These are phyloP conservation scores for Ustilago esculenta DNA, from an alignment of 1,284 basidiomycete species.

Conservation along the genomic window DNA sequence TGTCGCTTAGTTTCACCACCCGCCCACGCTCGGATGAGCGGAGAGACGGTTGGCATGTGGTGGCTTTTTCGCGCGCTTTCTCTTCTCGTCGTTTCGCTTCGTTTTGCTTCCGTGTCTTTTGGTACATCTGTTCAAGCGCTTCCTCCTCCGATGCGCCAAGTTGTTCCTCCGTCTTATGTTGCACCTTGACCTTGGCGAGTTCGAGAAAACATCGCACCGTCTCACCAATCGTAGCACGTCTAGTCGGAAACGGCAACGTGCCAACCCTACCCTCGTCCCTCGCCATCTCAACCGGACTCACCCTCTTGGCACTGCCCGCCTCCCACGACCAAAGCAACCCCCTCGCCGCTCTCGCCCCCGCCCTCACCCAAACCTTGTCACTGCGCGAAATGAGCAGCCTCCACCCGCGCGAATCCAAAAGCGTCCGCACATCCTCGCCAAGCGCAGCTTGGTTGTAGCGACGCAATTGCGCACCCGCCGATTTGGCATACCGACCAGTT, in stretches of 20 bases:
- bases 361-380: constrained; percentile 63
- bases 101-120: constrained; percentile 35
- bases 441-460: constrained; percentile 94
- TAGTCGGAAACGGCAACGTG: constrained; percentile 57
- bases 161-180: constrained; percentile 84
- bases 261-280: constrained; percentile 66
- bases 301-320: constrained; percentile 28
- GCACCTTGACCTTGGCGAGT: constrained; percentile 83
- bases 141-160: constrained; percentile 72
- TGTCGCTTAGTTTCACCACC: constrained; percentile 40
- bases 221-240: constrained; percentile 84
- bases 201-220: constrained; percentile 86
- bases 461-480: constrained; percentile 91
- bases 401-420: constrained; percentile 55
- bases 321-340: constrained; percentile 65
- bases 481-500: constrained; percentile 86
- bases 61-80: constrained; percentile 33
- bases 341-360: constrained; percentile 55
- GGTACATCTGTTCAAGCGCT: constrained; percentile 35
- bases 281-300: constrained; percentile 60
- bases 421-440: constrained; percentile 75
- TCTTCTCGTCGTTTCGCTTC: constrained; percentile 48
- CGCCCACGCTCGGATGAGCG: too few species aligned
- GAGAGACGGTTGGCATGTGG: too few species aligned
- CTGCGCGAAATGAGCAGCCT: constrained; percentile 54